phyloP scores from a whole-genome alignment of 129 eudicot species.

The Solidago caesia region DNA sequence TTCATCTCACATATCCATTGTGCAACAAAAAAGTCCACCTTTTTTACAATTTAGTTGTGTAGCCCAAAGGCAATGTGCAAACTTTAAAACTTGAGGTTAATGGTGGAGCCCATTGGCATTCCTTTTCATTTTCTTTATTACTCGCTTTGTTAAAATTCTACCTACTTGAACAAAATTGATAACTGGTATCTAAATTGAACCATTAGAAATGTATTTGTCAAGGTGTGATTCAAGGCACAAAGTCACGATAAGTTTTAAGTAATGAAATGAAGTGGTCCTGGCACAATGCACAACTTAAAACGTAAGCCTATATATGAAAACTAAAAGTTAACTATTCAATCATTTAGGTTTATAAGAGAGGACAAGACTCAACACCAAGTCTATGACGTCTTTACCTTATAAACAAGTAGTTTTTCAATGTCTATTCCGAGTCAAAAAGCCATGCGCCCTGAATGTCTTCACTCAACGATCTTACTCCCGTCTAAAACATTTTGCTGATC shows the following conservation, averaged over 20 bases:
- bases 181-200: neutral
- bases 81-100: neutral
- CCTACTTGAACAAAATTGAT: neutral
- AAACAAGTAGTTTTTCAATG: neutral
- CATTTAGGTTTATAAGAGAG: too few relatives aligned
- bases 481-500: too few relatives aligned
- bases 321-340: too few relatives aligned
- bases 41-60: neutral
- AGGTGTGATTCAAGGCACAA: neutral
- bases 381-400: neutral
- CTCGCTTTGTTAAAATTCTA: neutral
- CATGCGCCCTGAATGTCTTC: neutral
- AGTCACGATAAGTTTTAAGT: neutral
- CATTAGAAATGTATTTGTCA: neutral
- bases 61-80: neutral
- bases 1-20: neutral
- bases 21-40: neutral
- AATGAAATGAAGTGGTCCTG: neutral
- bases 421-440: neutral
- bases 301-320: too few relatives aligned
- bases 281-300: too few relatives aligned
- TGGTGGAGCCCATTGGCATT: neutral
- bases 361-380: neutral
- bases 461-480: neutral
- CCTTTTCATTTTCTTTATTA: neutral